phyloP scores from a whole-genome alignment of 352 stramenopile species.

The Phytopythium ostracodes region DNA sequence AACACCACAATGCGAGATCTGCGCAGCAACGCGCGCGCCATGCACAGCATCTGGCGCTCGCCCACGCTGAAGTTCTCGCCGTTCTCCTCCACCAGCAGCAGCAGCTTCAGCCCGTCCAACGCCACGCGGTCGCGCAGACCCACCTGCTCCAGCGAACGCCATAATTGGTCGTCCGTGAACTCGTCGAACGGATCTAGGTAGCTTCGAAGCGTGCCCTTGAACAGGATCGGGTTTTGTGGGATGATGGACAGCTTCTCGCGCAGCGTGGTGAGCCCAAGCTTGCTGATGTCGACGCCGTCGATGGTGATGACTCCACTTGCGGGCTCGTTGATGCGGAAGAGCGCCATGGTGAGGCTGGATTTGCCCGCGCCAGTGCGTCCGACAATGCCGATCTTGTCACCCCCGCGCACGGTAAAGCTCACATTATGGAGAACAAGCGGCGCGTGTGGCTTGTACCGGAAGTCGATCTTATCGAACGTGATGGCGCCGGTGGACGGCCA shows the following conservation, averaged over 20 bases:
- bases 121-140: slow-evolving; percentile 50
- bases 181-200: slow-evolving; percentile 91
- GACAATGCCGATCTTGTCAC: slow-evolving; percentile 86
- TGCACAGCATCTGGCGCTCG: slow-evolving; percentile 91
- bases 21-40: slow-evolving; percentile 88
- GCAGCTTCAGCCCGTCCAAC: slow-evolving; percentile 44
- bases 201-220: slow-evolving; percentile 84
- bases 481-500: slow-evolving; percentile 84
- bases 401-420: slow-evolving; percentile 19
- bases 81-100: slow-evolving; percentile 85
- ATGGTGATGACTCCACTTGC: slow-evolving; percentile 78
- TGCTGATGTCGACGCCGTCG: slow-evolving; percentile 81
- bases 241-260: slow-evolving; percentile 90
- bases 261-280: slow-evolving; percentile 74
- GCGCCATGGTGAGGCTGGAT: slow-evolving; percentile 73
- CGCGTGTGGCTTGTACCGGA: slow-evolving; percentile 85
- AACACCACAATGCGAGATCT: slow-evolving; percentile 72
- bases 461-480: slow-evolving; percentile 76
- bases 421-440: slow-evolving; percentile 38
- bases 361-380: slow-evolving; percentile 88
- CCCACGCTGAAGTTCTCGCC: slow-evolving; percentile 93
- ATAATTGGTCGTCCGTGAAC: slow-evolving; percentile 67
- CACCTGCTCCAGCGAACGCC: slow-evolving; percentile 37
- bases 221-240: slow-evolving; percentile 91
- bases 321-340: slow-evolving; percentile 90